A percentile compares a stretch with the other conserved stretches of the same genome.
Conservation (phyloP, 257 asterid species). For the Verbena officinalis region DNA sequence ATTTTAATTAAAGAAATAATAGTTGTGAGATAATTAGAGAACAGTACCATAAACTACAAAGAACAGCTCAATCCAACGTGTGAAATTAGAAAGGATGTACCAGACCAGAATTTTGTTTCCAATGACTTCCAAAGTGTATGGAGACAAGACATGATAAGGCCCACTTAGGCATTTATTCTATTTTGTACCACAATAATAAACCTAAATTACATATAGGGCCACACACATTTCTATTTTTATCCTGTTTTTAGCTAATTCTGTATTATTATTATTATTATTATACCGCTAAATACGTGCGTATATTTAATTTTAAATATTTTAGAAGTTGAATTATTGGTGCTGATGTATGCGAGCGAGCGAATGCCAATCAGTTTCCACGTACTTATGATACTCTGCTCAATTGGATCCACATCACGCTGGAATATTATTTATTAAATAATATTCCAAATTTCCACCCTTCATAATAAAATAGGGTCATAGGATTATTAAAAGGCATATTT, state of each 20-base stretch:
- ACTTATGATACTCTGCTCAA: slow-evolving; percentile 8
- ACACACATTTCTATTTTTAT: neutral
- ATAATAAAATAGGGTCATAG: too few species aligned
- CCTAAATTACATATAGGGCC: neutral
- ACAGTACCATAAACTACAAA: neutral
- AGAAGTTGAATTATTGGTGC: neutral
- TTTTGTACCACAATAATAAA: neutral
- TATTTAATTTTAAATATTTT: too few species aligned
- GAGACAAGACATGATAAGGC: slow-evolving; percentile 7
- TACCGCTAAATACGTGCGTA: too few species aligned
- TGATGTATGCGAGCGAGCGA: neutral
- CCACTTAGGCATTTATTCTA: neutral
- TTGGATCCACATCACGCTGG: slow-evolving; percentile 27
- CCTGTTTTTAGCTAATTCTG: neutral
- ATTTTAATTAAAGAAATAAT: too few species aligned
- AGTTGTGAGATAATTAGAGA: neutral
- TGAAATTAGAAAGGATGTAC: neutral
- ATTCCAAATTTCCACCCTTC: too few species aligned
- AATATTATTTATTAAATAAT: too few species aligned
- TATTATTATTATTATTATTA: too few species aligned
- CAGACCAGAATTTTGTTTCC: neutral
- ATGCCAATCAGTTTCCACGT: slow-evolving; percentile 7
- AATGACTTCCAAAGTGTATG: slow-evolving; percentile 22
- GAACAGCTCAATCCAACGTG: neutral
- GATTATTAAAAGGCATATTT: too few species aligned